These are phyloP conservation scores for Tympanopsis confertula DNA, from an alignment of 2,329 filamentous ascomycete species.

Conservation along the genomic window DNA sequence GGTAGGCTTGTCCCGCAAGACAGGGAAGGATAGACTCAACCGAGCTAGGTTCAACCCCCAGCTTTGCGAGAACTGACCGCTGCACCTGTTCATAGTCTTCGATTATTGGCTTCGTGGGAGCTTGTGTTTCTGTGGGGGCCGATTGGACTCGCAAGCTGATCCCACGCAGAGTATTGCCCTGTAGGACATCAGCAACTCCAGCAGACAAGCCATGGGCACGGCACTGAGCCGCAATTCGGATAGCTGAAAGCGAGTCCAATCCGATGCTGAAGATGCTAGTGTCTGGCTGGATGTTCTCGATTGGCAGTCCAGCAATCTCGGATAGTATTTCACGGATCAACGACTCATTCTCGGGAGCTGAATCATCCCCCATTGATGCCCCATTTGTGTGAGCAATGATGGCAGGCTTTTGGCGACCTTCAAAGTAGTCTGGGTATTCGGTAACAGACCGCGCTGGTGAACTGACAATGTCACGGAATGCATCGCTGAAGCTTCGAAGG, in stretches of 20 bases:
- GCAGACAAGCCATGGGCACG: conserved; percentile 12
- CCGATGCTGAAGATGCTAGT: conserved; percentile 18
- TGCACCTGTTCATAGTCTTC: conserved; percentile 2
- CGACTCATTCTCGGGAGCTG: conserved; percentile 6
- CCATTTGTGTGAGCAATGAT: not conserved
- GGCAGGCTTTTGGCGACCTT: not conserved
- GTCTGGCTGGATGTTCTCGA: conserved; percentile 9
- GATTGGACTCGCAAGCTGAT: conserved; percentile 11
- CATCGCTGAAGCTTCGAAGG: conserved; percentile 6
- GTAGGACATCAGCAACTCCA: conserved; percentile 17
- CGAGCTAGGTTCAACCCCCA: conserved; percentile 5
- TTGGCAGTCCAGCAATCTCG: conserved; percentile 9
- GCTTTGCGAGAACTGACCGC: not conserved
- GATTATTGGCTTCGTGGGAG: not conserved
- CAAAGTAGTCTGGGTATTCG: conserved; percentile 9
- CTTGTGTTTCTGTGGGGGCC: conserved; percentile 3
- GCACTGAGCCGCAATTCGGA: conserved; percentile 14
- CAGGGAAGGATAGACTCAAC: conserved; percentile 17
- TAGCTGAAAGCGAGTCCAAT: conserved; percentile 17
- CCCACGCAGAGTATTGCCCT: conserved; percentile 15
- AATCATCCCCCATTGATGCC: too few relatives aligned
- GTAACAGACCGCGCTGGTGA: conserved; percentile 12
- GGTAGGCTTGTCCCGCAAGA: conserved; percentile 17
- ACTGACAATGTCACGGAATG: conserved; percentile 14
- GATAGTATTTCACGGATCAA: conserved; percentile 11